phyloP scores from a whole-genome alignment of 768 basidiomycete genomes.

The Mycena galericulata region DNA sequence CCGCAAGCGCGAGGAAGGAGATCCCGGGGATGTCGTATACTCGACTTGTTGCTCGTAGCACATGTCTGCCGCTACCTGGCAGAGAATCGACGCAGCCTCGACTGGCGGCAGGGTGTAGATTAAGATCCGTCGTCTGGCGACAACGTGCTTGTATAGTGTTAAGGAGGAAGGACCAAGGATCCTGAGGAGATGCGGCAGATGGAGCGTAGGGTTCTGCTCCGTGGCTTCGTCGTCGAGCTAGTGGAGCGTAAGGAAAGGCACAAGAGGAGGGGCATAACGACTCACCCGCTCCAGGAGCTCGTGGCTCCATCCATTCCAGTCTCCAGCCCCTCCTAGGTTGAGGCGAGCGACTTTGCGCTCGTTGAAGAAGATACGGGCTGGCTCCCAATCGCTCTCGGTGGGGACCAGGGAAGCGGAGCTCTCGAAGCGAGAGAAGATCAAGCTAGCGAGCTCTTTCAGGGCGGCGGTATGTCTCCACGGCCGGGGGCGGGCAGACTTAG shows the following conservation, averaged over 20 bases:
- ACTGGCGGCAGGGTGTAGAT: slow-evolving; percentile 86
- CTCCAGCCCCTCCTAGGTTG: slow-evolving; percentile 67
- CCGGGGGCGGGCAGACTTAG: slow-evolving; percentile 71
- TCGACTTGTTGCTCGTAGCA: slow-evolving; percentile 59
- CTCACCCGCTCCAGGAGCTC: slow-evolving; percentile 68
- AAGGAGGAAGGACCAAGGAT: slow-evolving; percentile 84
- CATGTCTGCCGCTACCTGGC: slow-evolving; percentile 72
- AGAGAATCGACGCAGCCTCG: slow-evolving; percentile 81
- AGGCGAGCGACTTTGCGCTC: slow-evolving; percentile 63
- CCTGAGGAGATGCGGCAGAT: slow-evolving; percentile 80
- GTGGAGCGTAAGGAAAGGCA: not conserved
- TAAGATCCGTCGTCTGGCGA: slow-evolving; percentile 80
- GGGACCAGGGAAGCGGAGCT: slow-evolving; percentile 61
- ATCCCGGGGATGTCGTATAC: slow-evolving; percentile 34
- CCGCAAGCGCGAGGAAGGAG: slow-evolving; percentile 41
- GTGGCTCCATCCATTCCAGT: slow-evolving; percentile 77
- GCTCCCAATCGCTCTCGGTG: slow-evolving; percentile 71
- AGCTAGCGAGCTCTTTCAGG: slow-evolving; percentile 68
- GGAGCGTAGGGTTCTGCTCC: slow-evolving; percentile 66
- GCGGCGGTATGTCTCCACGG: slow-evolving; percentile 80
- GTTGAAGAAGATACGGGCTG: slow-evolving; percentile 72
- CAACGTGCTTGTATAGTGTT: slow-evolving; percentile 83
- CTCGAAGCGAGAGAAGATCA: slow-evolving; percentile 65
- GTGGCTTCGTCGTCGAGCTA: slow-evolving; percentile 45
- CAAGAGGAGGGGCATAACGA: slow-evolving; percentile 12